Base-by-base conservation (phyloP, 306 rosid genomes). In the Prunus armeniaca region DNA sequence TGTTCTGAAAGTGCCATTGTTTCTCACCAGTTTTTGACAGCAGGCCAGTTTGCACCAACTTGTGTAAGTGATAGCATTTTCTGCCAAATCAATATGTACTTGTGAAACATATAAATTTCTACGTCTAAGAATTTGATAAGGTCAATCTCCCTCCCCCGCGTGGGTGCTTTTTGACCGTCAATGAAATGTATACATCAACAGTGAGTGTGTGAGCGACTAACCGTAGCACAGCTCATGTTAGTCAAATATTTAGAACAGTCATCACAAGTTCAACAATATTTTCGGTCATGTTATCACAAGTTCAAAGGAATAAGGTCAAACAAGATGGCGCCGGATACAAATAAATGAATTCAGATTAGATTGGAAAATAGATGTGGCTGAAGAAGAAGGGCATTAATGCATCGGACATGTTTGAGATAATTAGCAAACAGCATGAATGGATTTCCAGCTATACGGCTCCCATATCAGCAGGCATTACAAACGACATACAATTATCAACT, bases 1-100 rank as follows among this genome's bases (percentile, higher is more conserved):
- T 78, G 65, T 50, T 79, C 72, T 76, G 69, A 72, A 47, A 78
- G 65, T 82, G 25, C 75, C 61, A 77, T 77, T 50, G 66, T 51
- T 72, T 56, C 57, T 18, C 66, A 15, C 18, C 47, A 45, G 54
- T 56, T 9, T 11, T 45, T 28, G 30, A 12, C 63, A 71, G 57
- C 41, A 68, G 25, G 60, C 67, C 11, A 49, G 45, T 41, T 62
- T 22, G 19, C 79, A 77, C 46, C 60, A 78, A 3, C 78, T 24
- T 69, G 65, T 71, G 78, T 49, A 79, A 75, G 69, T 30, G 58
- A 52, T n/a, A 52, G 12, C 25, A 57, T 22, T 38, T 41, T 28
- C 5, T 76, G 65, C 78, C 77, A 15, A 47, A 56, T 20, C 67
- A 46, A 19, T 32, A 32, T 32, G 38, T 32, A 5, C 6, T 32